Conservation (phyloP, 148 eudicot species). For the Rhododendron simsii region DNA sequence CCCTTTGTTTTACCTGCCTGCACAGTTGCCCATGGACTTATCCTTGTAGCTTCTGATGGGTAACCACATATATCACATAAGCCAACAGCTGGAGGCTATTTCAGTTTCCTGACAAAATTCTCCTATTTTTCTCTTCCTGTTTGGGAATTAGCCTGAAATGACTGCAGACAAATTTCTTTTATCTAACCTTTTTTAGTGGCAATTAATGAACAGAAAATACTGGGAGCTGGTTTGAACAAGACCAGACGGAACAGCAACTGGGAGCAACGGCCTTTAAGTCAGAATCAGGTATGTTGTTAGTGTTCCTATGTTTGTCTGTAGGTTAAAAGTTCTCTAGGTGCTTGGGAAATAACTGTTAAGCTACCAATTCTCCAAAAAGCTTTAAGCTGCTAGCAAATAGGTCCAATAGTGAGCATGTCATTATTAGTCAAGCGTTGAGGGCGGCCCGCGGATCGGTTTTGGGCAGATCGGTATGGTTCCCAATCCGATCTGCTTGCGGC, state of each 20-base stretch:
- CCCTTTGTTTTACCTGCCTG: not conserved
- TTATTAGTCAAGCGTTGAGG: not conserved
- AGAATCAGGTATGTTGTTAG: constrained; percentile 52
- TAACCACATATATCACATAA: not conserved
- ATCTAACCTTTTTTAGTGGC: constrained; percentile 1
- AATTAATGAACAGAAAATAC: constrained; percentile 55
- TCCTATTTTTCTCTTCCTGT: not conserved
- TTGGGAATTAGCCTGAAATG: not conserved
- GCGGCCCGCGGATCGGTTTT: too few relatives aligned
- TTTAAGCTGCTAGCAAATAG: not conserved
- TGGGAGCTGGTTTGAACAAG: constrained; percentile 88
- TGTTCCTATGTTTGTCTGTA: not conserved
- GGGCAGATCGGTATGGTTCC: too few relatives aligned
- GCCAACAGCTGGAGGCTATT: not conserved
- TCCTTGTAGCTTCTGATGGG: not conserved
- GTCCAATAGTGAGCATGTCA: not conserved
- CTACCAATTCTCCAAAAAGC: not conserved
- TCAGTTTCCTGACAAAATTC: not conserved
- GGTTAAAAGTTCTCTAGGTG: not conserved
- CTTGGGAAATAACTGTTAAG: not conserved
- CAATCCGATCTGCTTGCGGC: too few relatives aligned
- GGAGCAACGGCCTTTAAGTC: constrained; percentile 89
- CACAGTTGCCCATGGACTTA: not conserved
- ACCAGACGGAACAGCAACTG: constrained; percentile 94
- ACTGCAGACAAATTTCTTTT: not conserved